Evolutionary conservation across 2,329 filamentous ascomycete genomes (phyloP).

Genomic region (Escovopsis sp.): DNA sequence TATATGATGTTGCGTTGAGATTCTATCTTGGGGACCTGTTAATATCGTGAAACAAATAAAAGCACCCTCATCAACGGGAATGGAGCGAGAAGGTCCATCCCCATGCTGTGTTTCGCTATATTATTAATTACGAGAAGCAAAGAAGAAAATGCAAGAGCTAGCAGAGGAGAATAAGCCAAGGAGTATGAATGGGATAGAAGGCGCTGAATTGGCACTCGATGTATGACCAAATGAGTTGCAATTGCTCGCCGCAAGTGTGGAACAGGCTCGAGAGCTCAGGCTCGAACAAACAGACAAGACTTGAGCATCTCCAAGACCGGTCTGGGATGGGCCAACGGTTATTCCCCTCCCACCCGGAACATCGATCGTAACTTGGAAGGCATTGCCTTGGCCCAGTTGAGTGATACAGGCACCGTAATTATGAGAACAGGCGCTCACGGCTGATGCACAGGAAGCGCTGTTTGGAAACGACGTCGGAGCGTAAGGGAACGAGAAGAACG

Average conservation of each 20-base stretch:
- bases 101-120: too few relatives aligned
- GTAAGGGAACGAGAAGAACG: conserved; percentile 46
- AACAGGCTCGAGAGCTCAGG: conserved; percentile 37
- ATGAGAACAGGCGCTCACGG: conserved; percentile 33
- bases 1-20: too few relatives aligned
- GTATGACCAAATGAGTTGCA: conserved; percentile 18
- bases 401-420: conserved; percentile 41
- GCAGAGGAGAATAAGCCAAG: background rate
- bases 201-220: conserved; percentile 1
- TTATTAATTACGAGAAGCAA: too few relatives aligned
- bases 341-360: conserved; percentile 39
- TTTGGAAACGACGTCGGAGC: conserved; percentile 38
- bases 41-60: too few relatives aligned
- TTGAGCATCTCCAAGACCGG: conserved; percentile 23
- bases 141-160: background rate
- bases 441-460: conserved; percentile 35
- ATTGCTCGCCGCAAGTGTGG: conserved; percentile 24
- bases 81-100: too few relatives aligned
- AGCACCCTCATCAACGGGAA: too few relatives aligned
- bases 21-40: too few relatives aligned
- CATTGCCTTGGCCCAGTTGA: conserved; percentile 27
- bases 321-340: conserved; percentile 30
- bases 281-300: conserved; percentile 42
- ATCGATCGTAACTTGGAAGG: conserved; percentile 39
- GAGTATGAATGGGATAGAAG: background rate